Evolutionary conservation across 179 eudicot species (phyloP).

Genomic region (Silene noctiflora): DNA sequence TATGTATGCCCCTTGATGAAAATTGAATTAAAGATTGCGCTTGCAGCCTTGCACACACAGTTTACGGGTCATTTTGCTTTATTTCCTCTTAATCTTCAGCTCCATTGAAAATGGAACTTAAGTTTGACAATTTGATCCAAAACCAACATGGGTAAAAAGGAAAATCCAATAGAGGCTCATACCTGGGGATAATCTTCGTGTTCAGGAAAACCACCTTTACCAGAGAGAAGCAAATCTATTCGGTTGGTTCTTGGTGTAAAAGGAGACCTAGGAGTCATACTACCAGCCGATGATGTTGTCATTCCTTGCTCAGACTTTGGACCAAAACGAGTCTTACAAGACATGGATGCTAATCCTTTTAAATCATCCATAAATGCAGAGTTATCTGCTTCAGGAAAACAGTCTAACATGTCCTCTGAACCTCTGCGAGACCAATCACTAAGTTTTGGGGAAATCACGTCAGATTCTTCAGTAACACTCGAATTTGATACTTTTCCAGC

Average conservation of each 20-base stretch:
- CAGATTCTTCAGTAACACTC: constrained; percentile 87
- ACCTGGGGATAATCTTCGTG: constrained; percentile 97
- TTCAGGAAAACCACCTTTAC: constrained; percentile 80
- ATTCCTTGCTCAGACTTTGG: constrained; percentile 99
- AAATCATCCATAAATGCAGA: constrained; percentile 76
- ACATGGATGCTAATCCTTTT: constrained; percentile 81
- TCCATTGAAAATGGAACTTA: neutral
- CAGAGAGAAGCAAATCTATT: constrained; percentile 79
- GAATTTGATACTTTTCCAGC: constrained; percentile 84
- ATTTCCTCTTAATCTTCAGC: neutral
- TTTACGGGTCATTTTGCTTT: neutral
- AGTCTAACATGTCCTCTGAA: constrained; percentile 94
- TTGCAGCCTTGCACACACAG: neutral
- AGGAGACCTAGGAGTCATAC: constrained; percentile 98
- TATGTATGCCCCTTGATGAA: neutral
- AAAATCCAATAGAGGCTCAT: constrained; percentile 16
- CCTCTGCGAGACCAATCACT: constrained; percentile 99
- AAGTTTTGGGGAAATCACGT: constrained; percentile 76
- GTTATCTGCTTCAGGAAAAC: constrained; percentile 82
- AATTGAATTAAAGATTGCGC: neutral
- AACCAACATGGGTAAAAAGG: neutral
- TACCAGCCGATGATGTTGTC: constrained; percentile 97
- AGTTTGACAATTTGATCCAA: neutral
- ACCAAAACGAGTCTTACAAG: constrained; percentile 93
- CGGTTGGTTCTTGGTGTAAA: constrained; percentile 83